Percentiles rank a stretch among this genome's conserved stretches.
Evolutionary conservation across 176 grass and related monocot genomes (phyloP).

Genomic region (Carex littledalei): DNA sequence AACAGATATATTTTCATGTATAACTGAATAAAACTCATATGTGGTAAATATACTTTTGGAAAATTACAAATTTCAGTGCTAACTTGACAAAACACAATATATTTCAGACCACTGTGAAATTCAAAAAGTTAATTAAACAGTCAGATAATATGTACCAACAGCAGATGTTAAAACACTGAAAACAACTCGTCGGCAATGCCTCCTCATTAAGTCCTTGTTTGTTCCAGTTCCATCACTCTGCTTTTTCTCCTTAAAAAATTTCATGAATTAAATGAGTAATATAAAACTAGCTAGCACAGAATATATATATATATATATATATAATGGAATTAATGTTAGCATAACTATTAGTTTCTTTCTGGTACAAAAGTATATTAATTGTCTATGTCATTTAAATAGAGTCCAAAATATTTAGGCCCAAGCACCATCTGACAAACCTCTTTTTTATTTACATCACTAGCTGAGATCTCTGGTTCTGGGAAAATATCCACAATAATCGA

Average conservation of each 20-base stretch:
- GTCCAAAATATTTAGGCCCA: background rate
- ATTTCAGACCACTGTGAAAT: background rate
- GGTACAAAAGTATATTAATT: background rate
- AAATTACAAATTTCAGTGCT: background rate
- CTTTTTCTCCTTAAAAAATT: conserved; percentile 2
- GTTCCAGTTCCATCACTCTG: conserved; percentile 28
- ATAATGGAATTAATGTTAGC: background rate
- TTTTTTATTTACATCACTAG: conserved; percentile 37
- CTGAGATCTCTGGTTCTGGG: conserved; percentile 45
- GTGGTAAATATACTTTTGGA: background rate
- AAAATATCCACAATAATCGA: conserved; percentile 60
- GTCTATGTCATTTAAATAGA: background rate
- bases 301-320: background rate
- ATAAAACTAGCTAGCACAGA: background rate
- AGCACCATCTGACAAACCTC: conserved; percentile 18
- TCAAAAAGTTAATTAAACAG: background rate
- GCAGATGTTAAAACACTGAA: conserved; percentile 72
- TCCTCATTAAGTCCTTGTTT: conserved; percentile 61
- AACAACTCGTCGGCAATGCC: conserved; percentile 61
- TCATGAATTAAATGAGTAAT: background rate
- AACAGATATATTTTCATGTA: background rate
- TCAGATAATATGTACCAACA: conserved; percentile 37
- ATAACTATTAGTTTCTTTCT: background rate
- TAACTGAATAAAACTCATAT: background rate
- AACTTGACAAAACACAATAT: background rate